These are phyloP conservation scores for Waitea zeae DNA, from an alignment of 1,284 basidiomycete species.

Conservation along the genomic window DNA sequence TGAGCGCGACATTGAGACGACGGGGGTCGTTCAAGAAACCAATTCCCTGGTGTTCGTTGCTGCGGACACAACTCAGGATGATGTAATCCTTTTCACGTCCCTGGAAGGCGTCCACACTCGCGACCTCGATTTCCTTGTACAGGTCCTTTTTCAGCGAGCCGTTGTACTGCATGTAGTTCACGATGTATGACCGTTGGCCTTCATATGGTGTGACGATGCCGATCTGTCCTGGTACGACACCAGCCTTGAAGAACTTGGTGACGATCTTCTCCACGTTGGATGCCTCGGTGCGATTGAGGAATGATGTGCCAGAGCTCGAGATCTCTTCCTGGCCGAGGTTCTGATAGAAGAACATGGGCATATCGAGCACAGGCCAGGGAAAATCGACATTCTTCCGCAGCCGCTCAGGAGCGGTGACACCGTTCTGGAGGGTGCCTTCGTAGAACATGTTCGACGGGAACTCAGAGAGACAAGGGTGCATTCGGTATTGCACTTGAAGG, in stretches of 20 bases:
- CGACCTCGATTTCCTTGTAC: constrained; percentile 99
- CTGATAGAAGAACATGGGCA: constrained; percentile 99
- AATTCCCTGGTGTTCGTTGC: constrained; percentile 98
- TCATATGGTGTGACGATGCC: constrained; percentile 99
- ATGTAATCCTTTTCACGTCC: constrained; percentile 99
- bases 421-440: constrained; percentile 97
- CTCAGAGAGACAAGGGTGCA: constrained; percentile 98
- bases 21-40: constrained; percentile 98
- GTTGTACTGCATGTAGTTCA: constrained; percentile 99
- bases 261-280: constrained; percentile 99
- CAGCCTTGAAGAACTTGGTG: constrained; percentile 98
- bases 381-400: constrained; percentile 96
- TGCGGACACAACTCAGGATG: constrained; percentile 96
- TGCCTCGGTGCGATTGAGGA: constrained; percentile 95
- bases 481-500: constrained; percentile 98
- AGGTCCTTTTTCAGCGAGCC: constrained; percentile 96
- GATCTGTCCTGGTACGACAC: constrained; percentile 89
- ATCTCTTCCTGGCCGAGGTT: constrained; percentile 99
- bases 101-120: constrained; percentile 98
- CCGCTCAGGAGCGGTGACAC: constrained; percentile 95
- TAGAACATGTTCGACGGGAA: constrained; percentile 99
- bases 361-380: constrained; percentile 96
- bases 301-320: constrained; percentile 94
- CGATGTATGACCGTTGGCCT: constrained; percentile 96
- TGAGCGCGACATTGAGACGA: constrained; percentile 92